Evolutionary conservation across 345 rosid genomes (phyloP), one percentile per base, ranked within the genome.

Genomic region (Euphorbia pulcherrima): DNA sequence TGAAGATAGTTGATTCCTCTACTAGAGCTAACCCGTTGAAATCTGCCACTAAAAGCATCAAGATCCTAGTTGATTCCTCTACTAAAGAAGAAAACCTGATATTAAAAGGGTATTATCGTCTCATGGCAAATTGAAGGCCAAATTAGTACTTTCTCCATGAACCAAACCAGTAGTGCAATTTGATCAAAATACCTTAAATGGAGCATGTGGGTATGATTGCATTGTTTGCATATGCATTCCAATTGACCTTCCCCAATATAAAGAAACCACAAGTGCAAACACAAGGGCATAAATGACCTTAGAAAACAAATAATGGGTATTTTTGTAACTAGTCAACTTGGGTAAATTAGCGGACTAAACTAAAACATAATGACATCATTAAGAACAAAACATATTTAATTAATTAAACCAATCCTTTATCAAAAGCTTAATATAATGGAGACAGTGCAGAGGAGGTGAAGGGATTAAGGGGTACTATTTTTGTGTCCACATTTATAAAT

Each of bases 401-500:
- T n/a, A n/a, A n/a, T 44, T 26, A 55, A 55, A 55, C 33, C 26
- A 57, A 28, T 29, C n/a, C 61, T 28, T 14, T 27, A 57, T 28
- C 20, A 60, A 21, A 60, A 17, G 26, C 17, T 62, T 11, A 41
- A 41, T 62, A 13, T 12, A 24, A 28, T 56, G 41, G 62, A 41
- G 71, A 56, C 71, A 68, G 30, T n/a, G n/a, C 18, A 14, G 39
- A 55, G 53, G 18, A 29, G 39, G 4, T 68, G 71, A 26, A 39
- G 63, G 63, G 71, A 56, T 41, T 55, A 17, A 27, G 28, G 71
- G 71, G 28, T 11, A 68, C 54, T 55, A 39, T n/a, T 55, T 41
- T 1, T 10, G 6, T n/a, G 9, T 50, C 2, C 68, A 47, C 41
- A 33, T 30, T 20, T 33, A 52, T 1, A 65, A 16, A 35, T 18